These are phyloP conservation scores for Drosera spatulata DNA, from an alignment of 179 eudicot species.

Conservation along the genomic window DNA sequence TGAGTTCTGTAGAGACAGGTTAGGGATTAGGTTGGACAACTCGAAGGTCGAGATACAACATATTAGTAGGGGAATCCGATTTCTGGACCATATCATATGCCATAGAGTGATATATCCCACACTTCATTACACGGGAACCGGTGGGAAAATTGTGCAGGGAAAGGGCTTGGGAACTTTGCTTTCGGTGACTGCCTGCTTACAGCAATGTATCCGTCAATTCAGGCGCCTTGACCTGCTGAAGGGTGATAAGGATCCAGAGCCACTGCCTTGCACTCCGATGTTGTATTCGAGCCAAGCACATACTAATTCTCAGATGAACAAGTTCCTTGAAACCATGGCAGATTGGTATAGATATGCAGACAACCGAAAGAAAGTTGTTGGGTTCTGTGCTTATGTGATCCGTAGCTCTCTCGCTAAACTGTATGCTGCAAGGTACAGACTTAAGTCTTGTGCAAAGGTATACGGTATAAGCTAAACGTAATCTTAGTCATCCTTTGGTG, in stretches of 20 bases:
- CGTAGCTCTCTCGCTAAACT: conserved; percentile 87
- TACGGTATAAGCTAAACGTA: conserved; percentile 70
- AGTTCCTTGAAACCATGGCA: conserved; percentile 96
- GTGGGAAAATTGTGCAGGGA: conserved; percentile 66
- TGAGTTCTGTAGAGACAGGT: conserved; percentile 41
- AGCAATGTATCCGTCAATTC: conserved; percentile 67
- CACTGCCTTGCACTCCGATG: conserved; percentile 91
- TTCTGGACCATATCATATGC: conserved; percentile 75
- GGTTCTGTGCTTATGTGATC: conserved; percentile 86
- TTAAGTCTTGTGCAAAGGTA: conserved; percentile 91
- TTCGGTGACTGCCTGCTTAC: conserved; percentile 86
- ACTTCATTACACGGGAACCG: conserved; percentile 66
- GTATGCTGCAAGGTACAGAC: conserved; percentile 87
- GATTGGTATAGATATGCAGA: conserved; percentile 96
- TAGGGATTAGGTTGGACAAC: conserved; percentile 54
- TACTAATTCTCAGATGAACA: conserved; percentile 93
- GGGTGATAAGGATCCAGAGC: conserved; percentile 93
- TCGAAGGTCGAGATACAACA: conserved; percentile 85
- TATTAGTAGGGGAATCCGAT: conserved; percentile 68
- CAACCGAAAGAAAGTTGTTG: conserved; percentile 83
- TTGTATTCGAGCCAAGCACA: conserved; percentile 92
- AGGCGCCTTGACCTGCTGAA: conserved; percentile 60
- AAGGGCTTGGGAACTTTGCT: conserved; percentile 93
- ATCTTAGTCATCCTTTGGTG: conserved; percentile 75
- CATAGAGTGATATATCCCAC: conserved; percentile 82